Conservation (phyloP, 2,329 filamentous ascomycete species). For the Alternaria gansuensis region DNA sequence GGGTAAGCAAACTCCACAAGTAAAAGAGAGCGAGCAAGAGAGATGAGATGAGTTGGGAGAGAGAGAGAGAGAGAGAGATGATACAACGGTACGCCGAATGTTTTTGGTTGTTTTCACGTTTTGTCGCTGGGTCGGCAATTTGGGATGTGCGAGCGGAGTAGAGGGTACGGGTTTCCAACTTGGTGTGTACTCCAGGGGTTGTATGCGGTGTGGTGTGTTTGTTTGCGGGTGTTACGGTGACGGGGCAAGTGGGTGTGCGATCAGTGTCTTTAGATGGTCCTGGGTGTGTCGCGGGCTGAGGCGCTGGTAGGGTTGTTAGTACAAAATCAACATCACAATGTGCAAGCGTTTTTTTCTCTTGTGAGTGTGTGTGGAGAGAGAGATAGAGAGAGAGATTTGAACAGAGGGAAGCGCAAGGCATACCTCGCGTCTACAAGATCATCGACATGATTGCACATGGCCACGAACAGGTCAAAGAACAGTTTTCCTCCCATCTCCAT, state of each 20-base stretch:
- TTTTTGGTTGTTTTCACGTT: constrained; percentile 46
- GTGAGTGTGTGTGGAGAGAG: no score
- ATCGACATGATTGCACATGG: constrained; percentile 98
- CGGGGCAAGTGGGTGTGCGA: constrained; percentile 24
- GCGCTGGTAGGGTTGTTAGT: constrained; percentile 26
- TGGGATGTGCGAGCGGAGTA: constrained; percentile 25
- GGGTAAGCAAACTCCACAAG: constrained; percentile 40
- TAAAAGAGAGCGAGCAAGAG: constrained; percentile 26
- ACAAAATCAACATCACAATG: constrained; percentile 19
- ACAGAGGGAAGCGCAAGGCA: constrained; percentile 37
- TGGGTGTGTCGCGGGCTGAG: constrained; percentile 39
- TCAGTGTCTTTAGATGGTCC: constrained; percentile 35
- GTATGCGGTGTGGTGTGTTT: constrained; percentile 16
- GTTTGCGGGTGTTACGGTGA: constrained; percentile 31
- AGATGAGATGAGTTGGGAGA: constrained; percentile 22
- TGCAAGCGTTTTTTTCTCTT: neutral
- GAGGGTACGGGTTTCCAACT: constrained; percentile 21
- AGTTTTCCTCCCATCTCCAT: constrained; percentile 95
- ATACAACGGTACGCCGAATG: constrained; percentile 45
- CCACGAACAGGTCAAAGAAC: constrained; percentile 98
- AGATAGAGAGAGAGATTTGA: neutral
- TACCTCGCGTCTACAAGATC: constrained; percentile 85
- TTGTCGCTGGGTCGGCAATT: constrained; percentile 39
- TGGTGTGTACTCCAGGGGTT: constrained; percentile 31
- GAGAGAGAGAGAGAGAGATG: constrained; percentile 14